Conservation (phyloP, 176 grass and related monocot species). For the Puccinellia tenuiflora region DNA sequence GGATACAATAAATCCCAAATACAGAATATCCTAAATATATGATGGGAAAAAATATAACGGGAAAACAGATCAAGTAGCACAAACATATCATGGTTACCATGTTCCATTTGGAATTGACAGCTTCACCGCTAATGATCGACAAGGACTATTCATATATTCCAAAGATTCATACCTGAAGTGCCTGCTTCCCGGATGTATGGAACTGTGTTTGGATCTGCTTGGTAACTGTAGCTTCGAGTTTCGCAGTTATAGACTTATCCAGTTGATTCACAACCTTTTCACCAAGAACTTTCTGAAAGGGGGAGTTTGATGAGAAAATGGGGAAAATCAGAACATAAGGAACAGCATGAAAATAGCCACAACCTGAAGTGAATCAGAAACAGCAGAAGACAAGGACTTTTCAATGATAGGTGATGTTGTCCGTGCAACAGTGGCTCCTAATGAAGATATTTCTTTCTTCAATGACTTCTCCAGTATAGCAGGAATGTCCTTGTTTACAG, state of each 20-base stretch:
- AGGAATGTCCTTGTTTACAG: constrained; percentile 74
- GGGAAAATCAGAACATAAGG: neutral
- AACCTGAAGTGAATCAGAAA: constrained; percentile 91
- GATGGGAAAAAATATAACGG: neutral
- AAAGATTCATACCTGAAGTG: constrained; percentile 62
- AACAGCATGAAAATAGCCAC: constrained; percentile 15
- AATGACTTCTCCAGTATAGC: constrained; percentile 60
- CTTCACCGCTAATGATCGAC: constrained; percentile 8
- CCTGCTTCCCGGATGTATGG: constrained; percentile 70
- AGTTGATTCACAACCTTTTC: constrained; percentile 86
- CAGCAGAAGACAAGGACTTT: constrained; percentile 66
- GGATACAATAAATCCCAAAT: neutral
- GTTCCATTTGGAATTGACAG: neutral
- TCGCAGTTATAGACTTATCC: constrained; percentile 71
- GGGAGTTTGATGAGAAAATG: neutral
- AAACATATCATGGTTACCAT: neutral
- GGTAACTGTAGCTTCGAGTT: constrained; percentile 68
- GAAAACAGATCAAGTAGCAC: neutral
- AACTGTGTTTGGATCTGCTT: constrained; percentile 92
- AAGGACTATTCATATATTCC: neutral
- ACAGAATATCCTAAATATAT: neutral
- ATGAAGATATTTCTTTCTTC: constrained; percentile 75
- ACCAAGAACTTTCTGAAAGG: constrained; percentile 67
- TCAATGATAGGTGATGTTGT: constrained; percentile 66
- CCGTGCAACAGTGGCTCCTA: constrained; percentile 66